Evolutionary conservation across 495 filamentous ascomycete genomes (phyloP).

Genomic region (Aspergillus biplanus): DNA sequence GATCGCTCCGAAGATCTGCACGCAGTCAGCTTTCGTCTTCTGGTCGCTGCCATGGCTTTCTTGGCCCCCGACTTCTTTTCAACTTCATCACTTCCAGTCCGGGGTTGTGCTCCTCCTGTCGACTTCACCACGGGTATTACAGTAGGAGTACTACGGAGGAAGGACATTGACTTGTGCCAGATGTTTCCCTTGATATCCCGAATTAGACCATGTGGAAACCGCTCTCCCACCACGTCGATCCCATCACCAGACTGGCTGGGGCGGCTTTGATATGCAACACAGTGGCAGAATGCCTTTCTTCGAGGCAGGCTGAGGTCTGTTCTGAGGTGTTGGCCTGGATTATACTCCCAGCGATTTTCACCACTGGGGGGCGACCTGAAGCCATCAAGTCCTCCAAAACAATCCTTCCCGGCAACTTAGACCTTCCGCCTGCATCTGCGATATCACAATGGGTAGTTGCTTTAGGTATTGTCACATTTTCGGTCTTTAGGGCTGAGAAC

Average conservation of each 20-base stretch:
- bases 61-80: neutral
- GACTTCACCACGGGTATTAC: neutral
- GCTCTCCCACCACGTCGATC: neutral
- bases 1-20: neutral
- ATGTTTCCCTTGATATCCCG: neutral
- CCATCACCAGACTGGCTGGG: constrained; percentile 2
- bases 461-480: constrained; percentile 3
- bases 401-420: neutral
- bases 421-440: neutral
- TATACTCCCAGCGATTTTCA: constrained; percentile 3
- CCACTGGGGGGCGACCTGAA: neutral
- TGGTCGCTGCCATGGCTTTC: neutral
- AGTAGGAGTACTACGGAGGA: too few species aligned
- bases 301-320: constrained; percentile 1
- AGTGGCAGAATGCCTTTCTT: neutral
- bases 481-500: constrained; percentile 4
- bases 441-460: constrained; percentile 13
- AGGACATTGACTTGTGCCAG: neutral
- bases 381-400: neutral
- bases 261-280: constrained; percentile 13
- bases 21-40: neutral
- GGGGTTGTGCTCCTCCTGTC: too few species aligned
- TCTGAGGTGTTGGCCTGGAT: constrained; percentile 14
- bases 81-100: neutral
- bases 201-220: neutral